phyloP scores from a whole-genome alignment of 257 asterid species.

The Anisodus tanguticus region DNA sequence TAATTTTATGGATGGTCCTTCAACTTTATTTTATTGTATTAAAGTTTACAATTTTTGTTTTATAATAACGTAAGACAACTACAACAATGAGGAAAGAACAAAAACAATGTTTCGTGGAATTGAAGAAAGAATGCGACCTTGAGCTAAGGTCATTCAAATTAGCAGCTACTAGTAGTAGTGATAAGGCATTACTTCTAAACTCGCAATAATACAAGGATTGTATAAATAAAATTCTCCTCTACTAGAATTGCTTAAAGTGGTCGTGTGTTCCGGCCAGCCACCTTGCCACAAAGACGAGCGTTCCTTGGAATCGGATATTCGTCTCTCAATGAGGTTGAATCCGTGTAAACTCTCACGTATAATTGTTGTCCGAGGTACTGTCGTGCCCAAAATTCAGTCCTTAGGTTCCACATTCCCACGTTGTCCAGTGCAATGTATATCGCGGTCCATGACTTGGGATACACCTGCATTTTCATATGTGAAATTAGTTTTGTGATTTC shows the following conservation, averaged over 20 bases:
- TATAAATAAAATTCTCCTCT: conserved; percentile 21
- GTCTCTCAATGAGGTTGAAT: conserved; percentile 69
- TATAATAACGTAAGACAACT: neutral
- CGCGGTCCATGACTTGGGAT: conserved; percentile 74
- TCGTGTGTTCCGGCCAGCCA: conserved; percentile 60
- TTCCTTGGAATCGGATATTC: conserved; percentile 71
- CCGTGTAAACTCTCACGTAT: conserved; percentile 61
- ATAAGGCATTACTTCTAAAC: conserved; percentile 27
- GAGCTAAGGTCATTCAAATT: conserved; percentile 61
- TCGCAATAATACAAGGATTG: neutral
- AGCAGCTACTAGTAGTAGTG: conserved; percentile 10
- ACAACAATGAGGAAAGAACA: conserved; percentile 15
- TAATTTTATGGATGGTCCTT: no score
- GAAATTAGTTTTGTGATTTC: neutral
- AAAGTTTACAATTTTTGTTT: no score
- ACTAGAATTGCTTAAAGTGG: conserved; percentile 45
- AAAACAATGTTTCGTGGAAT: conserved; percentile 30
- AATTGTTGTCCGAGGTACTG: conserved; percentile 76
- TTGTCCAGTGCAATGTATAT: conserved; percentile 67
- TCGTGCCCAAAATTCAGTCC: conserved; percentile 79
- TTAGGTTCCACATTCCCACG: conserved; percentile 81
- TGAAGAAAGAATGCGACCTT: conserved; percentile 58
- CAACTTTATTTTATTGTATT: no score
- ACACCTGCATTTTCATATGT: conserved; percentile 48
- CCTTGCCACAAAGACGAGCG: conserved; percentile 73